Evolutionary conservation across 148 eudicot genomes (phyloP).

Genomic region (Chenopodium quinoa): DNA sequence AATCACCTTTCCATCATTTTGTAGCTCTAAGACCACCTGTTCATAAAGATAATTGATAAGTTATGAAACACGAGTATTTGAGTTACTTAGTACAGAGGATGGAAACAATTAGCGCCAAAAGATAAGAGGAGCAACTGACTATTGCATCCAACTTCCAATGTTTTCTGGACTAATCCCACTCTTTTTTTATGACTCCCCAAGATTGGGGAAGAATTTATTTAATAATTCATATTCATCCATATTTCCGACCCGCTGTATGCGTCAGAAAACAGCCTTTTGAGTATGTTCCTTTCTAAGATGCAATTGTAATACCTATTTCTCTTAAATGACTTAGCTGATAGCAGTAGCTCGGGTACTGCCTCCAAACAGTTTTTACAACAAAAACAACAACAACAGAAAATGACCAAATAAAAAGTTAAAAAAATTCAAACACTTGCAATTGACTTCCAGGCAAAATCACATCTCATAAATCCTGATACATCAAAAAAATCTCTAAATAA

Average conservation of each 20-base stretch:
- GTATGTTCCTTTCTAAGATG: neutral
- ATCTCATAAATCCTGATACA: neutral
- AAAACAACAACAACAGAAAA: neutral
- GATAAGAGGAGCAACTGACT: neutral
- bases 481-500: neutral
- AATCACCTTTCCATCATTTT: conserved; percentile 63
- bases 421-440: neutral
- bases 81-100: neutral
- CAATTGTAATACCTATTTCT: neutral
- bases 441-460: neutral
- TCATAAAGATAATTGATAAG: neutral
- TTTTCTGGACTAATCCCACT: neutral
- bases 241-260: neutral
- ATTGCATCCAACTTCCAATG: neutral
- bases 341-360: neutral
- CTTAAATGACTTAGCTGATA: neutral
- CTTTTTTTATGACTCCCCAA: neutral
- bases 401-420: neutral
- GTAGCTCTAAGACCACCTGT: conserved; percentile 84
- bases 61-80: neutral
- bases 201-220: neutral
- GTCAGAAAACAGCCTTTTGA: neutral
- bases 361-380: neutral
- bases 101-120: neutral
- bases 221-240: neutral